phyloP scores from a whole-genome alignment of 805 yeast species.

The Saccharomycopsis microspora region DNA sequence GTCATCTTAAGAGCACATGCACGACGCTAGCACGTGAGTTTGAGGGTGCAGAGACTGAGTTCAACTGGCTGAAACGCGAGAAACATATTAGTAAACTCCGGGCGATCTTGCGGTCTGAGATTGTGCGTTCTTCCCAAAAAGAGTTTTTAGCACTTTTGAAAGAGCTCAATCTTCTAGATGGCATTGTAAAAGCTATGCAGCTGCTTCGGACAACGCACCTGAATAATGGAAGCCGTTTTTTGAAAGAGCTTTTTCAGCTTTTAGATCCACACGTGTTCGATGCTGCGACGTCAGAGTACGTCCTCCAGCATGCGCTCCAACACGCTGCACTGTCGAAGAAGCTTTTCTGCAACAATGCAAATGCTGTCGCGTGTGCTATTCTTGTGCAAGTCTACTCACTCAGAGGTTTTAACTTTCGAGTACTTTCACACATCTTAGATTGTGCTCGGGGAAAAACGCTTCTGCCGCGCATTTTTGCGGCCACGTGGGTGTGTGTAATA shows the following conservation, averaged over 20 bases:
- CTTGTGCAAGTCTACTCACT: slow-evolving; percentile 16
- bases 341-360: slow-evolving; percentile 48
- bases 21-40: slow-evolving; percentile 28
- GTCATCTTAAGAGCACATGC: slow-evolving; percentile 14
- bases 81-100: slow-evolving; percentile 45
- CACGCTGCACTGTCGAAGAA: slow-evolving; percentile 51
- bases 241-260: slow-evolving; percentile 50
- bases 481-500: slow-evolving; percentile 57
- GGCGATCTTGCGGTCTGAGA: slow-evolving; percentile 48
- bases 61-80: slow-evolving; percentile 76
- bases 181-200: slow-evolving; percentile 49
- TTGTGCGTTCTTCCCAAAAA: slow-evolving; percentile 24
- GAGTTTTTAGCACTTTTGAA: slow-evolving; percentile 25
- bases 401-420: slow-evolving; percentile 34
- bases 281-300: slow-evolving; percentile 19
- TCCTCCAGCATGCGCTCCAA: slow-evolving; percentile 29
- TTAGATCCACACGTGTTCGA: slow-evolving; percentile 30
- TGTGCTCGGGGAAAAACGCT: slow-evolving; percentile 60
- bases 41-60: slow-evolving; percentile 72
- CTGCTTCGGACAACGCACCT: slow-evolving; percentile 83
- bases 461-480: slow-evolving; percentile 58
- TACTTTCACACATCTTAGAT: slow-evolving; percentile 35
- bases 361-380: slow-evolving; percentile 33
- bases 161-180: slow-evolving; percentile 35
- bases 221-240: slow-evolving; percentile 59